Evolutionary conservation across 768 basidiomycete species (phyloP).

Genomic region (Lactarius sp.): DNA sequence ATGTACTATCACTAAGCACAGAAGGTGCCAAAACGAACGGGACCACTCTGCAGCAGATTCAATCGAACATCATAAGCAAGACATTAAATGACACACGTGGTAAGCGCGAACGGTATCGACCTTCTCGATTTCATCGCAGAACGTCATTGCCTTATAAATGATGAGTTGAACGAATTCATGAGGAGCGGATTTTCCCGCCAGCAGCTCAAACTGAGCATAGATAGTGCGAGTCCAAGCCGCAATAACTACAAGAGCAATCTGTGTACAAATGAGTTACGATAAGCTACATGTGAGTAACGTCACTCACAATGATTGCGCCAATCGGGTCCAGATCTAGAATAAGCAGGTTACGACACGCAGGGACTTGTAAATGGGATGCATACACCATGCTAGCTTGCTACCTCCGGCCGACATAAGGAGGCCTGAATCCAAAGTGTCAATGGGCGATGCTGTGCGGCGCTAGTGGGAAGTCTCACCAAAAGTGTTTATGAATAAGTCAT

Average conservation of each 20-base stretch:
- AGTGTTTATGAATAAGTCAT: slow-evolving; percentile 82
- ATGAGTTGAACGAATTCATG: slow-evolving; percentile 87
- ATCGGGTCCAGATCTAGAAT: slow-evolving; percentile 65
- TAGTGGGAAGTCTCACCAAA: slow-evolving; percentile 47
- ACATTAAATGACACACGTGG: slow-evolving; percentile 49
- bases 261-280: slow-evolving; percentile 13
- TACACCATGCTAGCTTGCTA: slow-evolving; percentile 78
- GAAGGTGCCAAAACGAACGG: slow-evolving; percentile 39
- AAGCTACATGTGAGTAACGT: background rate
- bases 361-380: slow-evolving; percentile 29
- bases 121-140: slow-evolving; percentile 78
- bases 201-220: slow-evolving; percentile 73
- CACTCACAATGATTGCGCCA: slow-evolving; percentile 66
- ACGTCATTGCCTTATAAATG: slow-evolving; percentile 89
- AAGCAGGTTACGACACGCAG: background rate
- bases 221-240: slow-evolving; percentile 72
- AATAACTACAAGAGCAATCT: slow-evolving; percentile 82
- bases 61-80: background rate
- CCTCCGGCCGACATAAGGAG: slow-evolving; percentile 81
- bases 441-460: background rate
- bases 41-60: slow-evolving; percentile 52
- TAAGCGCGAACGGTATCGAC: slow-evolving; percentile 93
- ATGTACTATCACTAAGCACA: background rate
- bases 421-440: slow-evolving; percentile 39
- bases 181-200: slow-evolving; percentile 91